Conservation (phyloP, 371 early-diverging fungal genomes). For the Fennellomyces sp. region DNA sequence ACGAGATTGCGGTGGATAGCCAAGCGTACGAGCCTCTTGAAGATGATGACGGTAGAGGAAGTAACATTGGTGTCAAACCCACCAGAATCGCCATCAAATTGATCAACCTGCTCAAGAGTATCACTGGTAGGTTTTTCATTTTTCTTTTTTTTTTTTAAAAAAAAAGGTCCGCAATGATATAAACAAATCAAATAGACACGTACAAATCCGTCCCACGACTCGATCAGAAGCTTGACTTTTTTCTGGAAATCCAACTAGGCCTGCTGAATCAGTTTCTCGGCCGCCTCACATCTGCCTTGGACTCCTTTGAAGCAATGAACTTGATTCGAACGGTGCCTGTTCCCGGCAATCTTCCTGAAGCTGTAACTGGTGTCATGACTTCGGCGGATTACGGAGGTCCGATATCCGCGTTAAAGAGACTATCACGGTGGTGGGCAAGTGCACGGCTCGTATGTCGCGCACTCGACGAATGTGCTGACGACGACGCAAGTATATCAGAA, state of each 20-base stretch:
- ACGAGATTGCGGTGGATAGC: slow-evolving; percentile 60
- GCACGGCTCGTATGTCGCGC: slow-evolving; percentile 37
- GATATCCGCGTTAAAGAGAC: slow-evolving; percentile 41
- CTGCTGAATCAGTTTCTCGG: slow-evolving; percentile 53
- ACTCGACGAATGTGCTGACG: slow-evolving; percentile 59
- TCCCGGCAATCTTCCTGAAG: slow-evolving; percentile 54
- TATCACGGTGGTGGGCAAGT: slow-evolving; percentile 60
- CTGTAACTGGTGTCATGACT: slow-evolving; percentile 50
- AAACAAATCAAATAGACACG: slow-evolving; percentile 29
- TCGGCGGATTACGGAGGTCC: slow-evolving; percentile 35
- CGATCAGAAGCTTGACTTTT: slow-evolving; percentile 50
- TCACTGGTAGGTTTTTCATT: slow-evolving; percentile 51
- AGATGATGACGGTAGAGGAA: slow-evolving; percentile 21
- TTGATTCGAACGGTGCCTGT: slow-evolving; percentile 52
- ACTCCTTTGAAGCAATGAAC: slow-evolving; percentile 54
- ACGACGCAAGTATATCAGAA: slow-evolving; percentile 41
- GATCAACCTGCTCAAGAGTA: slow-evolving; percentile 58
- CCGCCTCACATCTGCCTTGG: slow-evolving; percentile 48
- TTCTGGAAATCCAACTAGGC: slow-evolving; percentile 53
- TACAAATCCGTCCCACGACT: slow-evolving; percentile 42
- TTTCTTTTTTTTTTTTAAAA: neutral
- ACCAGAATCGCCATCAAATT: slow-evolving; percentile 62
- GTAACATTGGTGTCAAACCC: slow-evolving; percentile 15
- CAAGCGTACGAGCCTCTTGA: slow-evolving; percentile 66
- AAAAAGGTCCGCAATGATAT: too few species aligned